Evolutionary conservation across 2,329 filamentous ascomycete genomes (phyloP).

Genomic region (Pyrenophora graminea): DNA sequence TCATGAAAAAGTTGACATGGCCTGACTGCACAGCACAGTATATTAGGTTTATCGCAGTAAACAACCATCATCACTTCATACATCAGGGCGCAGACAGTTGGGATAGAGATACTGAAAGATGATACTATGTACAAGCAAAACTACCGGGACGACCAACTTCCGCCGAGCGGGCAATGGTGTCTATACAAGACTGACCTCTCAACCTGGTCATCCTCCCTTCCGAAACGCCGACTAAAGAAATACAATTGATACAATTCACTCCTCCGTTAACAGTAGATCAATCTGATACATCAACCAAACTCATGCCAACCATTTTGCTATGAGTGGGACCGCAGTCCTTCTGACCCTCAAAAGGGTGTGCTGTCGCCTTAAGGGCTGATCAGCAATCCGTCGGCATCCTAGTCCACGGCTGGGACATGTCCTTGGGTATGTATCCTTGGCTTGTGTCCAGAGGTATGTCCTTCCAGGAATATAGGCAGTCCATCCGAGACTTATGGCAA

Average conservation of each 20-base stretch:
- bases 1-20: too few relatives aligned
- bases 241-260: slow-evolving; percentile 13
- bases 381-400: slow-evolving; percentile 21
- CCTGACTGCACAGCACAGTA: too few relatives aligned
- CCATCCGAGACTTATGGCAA: slow-evolving; percentile 32
- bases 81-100: not conserved
- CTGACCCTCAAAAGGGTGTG: slow-evolving; percentile 20
- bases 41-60: too few relatives aligned
- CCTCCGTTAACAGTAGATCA: slow-evolving; percentile 24
- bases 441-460: slow-evolving; percentile 17
- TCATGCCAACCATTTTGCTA: slow-evolving; percentile 34
- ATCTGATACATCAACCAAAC: slow-evolving; percentile 29
- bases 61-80: too few relatives aligned
- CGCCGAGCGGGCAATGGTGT: slow-evolving; percentile 9
- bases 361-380: slow-evolving; percentile 26
- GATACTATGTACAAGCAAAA: slow-evolving; percentile 3
- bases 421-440: slow-evolving; percentile 23
- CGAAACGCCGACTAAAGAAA: slow-evolving; percentile 12
- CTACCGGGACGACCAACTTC: slow-evolving; percentile 6
- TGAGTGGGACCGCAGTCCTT: slow-evolving; percentile 30
- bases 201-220: slow-evolving; percentile 4
- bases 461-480: slow-evolving; percentile 21
- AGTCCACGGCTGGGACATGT: slow-evolving; percentile 34
- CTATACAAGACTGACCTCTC: slow-evolving; percentile 15
- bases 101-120: not conserved